A percentile compares a stretch with the other conserved stretches of the same genome.
phyloP scores from a whole-genome alignment of 2,329 filamentous ascomycete species.

The Colletotrichum sp. region DNA sequence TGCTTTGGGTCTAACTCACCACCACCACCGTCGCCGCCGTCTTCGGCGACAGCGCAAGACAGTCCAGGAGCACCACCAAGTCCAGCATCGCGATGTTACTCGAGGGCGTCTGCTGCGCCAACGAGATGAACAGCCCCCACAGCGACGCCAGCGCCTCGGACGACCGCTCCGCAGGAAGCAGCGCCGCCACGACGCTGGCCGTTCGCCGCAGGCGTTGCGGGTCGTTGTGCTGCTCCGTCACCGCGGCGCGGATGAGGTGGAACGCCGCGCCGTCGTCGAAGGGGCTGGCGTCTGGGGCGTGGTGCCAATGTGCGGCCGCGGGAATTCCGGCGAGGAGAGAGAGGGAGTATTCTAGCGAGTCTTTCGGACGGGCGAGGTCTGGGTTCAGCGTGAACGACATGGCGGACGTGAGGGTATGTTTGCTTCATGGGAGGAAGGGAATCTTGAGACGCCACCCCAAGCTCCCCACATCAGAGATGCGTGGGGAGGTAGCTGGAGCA shows the following conservation, averaged over 20 bases:
- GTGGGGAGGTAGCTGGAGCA: not conserved
- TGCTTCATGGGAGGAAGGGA: not conserved
- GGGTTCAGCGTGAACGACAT: not conserved
- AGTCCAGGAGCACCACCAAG: constrained; percentile 12
- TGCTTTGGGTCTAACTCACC: too few species aligned
- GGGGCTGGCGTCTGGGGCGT: not conserved
- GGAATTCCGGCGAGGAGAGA: not conserved
- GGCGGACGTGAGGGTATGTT: not conserved
- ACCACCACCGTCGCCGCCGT: not conserved
- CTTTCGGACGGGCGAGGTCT: not conserved
- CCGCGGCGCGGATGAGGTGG: not conserved
- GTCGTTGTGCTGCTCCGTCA: not conserved
- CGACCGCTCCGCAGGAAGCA: not conserved
- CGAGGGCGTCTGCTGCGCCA: constrained; percentile 21
- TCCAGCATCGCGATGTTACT: constrained; percentile 13
- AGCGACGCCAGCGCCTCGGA: not conserved
- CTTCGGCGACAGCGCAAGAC: constrained; percentile 11
- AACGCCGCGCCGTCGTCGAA: constrained; percentile 6
- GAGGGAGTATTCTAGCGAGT: not conserved
- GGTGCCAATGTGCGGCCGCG: not conserved
- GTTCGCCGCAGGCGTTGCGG: not conserved
- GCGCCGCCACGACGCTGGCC: not conserved
- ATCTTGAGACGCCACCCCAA: not conserved
- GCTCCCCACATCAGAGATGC: not conserved
- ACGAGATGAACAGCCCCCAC: constrained; percentile 15